Percentiles rank a stretch among this genome's conserved stretches.
Evolutionary conservation across 768 basidiomycete genomes (phyloP).

Genomic region (Rhodotorula toruloides): DNA sequence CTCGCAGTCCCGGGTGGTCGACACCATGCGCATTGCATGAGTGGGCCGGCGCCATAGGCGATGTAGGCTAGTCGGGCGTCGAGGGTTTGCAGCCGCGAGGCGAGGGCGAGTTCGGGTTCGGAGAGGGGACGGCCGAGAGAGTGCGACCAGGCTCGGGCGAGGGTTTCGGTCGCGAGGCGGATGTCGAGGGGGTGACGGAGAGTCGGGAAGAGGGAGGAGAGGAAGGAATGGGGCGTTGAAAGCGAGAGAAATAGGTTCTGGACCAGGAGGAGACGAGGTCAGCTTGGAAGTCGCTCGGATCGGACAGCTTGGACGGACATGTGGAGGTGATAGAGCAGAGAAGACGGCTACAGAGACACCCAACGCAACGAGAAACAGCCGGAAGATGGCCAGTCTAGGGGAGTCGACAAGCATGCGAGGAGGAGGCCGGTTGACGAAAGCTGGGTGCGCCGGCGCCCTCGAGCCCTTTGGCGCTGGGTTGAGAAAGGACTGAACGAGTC

Average conservation of each 20-base stretch:
- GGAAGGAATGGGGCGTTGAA: conserved; percentile 20
- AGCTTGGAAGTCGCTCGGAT: background rate
- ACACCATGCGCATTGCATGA: conserved; percentile 29
- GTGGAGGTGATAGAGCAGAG: conserved; percentile 9
- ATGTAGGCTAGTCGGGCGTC: conserved; percentile 29
- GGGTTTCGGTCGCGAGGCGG: conserved; percentile 27
- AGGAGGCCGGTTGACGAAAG: too few relatives aligned
- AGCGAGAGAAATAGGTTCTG: conserved; percentile 34
- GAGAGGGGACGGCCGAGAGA: background rate
- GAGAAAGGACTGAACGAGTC: background rate
- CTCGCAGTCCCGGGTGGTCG: background rate
- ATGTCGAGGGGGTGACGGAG: conserved; percentile 33
- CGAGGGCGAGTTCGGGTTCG: conserved; percentile 9
- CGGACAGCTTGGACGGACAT: background rate
- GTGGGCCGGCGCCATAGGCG: conserved; percentile 7
- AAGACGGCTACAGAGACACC: conserved; percentile 20
- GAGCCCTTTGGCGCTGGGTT: conserved; percentile 15
- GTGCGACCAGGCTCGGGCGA: conserved; percentile 7
- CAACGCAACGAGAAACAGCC: conserved; percentile 22
- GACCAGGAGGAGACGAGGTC: background rate
- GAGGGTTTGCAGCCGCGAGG: conserved; percentile 30
- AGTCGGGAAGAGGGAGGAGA: conserved; percentile 16
- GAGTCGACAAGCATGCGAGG: background rate
- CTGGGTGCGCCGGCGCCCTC: background rate
- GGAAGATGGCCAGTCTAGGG: conserved; percentile 2